Base-by-base conservation (phyloP, 208 protist genomes). In the Leishmania major region DNA sequence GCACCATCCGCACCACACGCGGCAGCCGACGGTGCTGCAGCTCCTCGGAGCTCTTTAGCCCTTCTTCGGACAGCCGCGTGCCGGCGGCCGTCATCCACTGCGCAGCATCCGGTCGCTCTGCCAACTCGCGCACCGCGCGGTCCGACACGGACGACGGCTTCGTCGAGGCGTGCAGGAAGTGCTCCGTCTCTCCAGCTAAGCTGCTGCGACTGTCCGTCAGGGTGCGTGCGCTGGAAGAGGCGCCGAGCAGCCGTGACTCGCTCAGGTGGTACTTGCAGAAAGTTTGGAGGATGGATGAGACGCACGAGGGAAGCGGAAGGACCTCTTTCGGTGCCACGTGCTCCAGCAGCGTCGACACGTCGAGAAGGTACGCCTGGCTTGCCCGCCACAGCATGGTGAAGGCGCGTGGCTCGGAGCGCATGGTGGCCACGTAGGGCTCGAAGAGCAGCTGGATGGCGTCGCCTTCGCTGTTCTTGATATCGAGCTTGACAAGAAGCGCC, bases 221-320 rank as follows among this genome's bases (percentile, higher is more conserved):
- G 17, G 83, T 75, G 51, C 79, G 81, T 59, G 88, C 75, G 74
- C 87, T 93, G 22, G 79, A 81, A 19, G 90, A 94, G 31, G 70
- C 66, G 57, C 78, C 80, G 25, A 37, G 70, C 73, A 77, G 83
- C n/a, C 89, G 82, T 25, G 81, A 67, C 69, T 88, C 88, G 74
- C 84, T 83, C 51, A 97, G 75, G 86, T 97, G 92, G 81, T 93
- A 97, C 51, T 89, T 86, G 84, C 92, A 95, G 82, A 94, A 97
- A 31, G 77, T 83, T 31, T 87, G 76, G 40, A 95, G 71, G 17
- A 95, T 66, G 15, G 87, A 84, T 37, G 90, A 84, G 49, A 95
- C 91, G 28, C 88, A 88, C 43, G 84, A 82, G 13, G 94, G 94
- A 55, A 95, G 75, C 5, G 91, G 86, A 7, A 93, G 85, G 15